Evolutionary conservation across 345 rosid species (phyloP).

Genomic region (Erysimum cheiranthoides): DNA sequence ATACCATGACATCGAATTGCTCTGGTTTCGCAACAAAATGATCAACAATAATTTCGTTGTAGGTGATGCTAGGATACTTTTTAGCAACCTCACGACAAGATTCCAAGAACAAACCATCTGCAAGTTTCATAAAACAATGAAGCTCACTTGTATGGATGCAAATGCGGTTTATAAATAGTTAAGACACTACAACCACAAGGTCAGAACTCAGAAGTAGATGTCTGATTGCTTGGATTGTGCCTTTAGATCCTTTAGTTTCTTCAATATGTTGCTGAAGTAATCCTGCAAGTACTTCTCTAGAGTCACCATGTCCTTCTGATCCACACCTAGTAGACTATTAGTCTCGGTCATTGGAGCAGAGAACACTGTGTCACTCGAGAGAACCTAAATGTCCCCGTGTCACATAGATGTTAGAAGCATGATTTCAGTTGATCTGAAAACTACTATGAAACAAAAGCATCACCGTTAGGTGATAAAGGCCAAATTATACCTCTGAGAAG

Average conservation of each 20-base stretch:
- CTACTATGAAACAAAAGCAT: not conserved
- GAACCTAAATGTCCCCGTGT: slow-evolving; percentile 59
- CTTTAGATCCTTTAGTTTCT: slow-evolving; percentile 90
- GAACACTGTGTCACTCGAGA: slow-evolving; percentile 83
- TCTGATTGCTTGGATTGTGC: slow-evolving; percentile 94
- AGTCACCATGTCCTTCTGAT: slow-evolving; percentile 67
- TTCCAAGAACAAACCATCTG: slow-evolving; percentile 95
- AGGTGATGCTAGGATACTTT: slow-evolving; percentile 84
- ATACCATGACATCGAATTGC: slow-evolving; percentile 96
- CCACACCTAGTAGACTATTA: slow-evolving; percentile 77
- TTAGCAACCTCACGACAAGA: slow-evolving; percentile 93
- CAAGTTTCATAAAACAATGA: slow-evolving; percentile 74
- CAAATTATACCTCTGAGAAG: slow-evolving; percentile 76
- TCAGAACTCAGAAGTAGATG: slow-evolving; percentile 57
- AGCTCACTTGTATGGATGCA: slow-evolving; percentile 26
- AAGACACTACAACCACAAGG: slow-evolving; percentile 29
- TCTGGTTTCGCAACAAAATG: slow-evolving; percentile 99
- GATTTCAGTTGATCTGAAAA: not conserved
- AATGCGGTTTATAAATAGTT: slow-evolving; percentile 9
- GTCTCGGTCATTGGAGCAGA: slow-evolving; percentile 84
- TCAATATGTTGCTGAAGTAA: slow-evolving; percentile 88
- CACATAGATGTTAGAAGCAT: not conserved
- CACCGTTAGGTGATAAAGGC: not conserved
- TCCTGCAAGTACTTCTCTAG: slow-evolving; percentile 94
- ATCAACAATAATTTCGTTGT: slow-evolving; percentile 93